Base-by-base conservation (phyloP, 2,329 filamentous ascomycete genomes). In the Pestalotiopsis sp. region DNA sequence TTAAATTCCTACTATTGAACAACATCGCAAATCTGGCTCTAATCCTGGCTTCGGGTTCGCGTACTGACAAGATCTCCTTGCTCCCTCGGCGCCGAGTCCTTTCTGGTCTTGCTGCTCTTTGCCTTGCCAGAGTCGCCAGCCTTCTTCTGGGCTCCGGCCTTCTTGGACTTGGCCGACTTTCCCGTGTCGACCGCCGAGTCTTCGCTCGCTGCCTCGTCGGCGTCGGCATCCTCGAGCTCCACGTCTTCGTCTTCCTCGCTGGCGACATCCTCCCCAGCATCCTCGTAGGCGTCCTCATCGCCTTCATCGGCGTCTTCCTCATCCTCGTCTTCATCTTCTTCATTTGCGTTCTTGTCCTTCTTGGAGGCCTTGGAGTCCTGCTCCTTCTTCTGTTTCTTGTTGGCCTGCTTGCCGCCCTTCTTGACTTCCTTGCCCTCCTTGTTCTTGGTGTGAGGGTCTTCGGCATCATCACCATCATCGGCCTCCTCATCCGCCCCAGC, bases 401-500 rank as follows among this genome's bases (percentile, higher is more conserved):
- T 77, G n/a, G 72, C 73, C 14, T 11, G 61, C 56, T 66, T 66
- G 38, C 31, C 61, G 5, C 67, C 61, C 64, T 67, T 69, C 69
- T 61, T 74, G 1, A 75, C 70, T 39, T 72, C 71, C n/a, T 73
- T 74, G 2, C 71, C 72, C 14, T 72, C 52, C 14, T 69, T 67
- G n/a, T 72, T 73, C 17, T 66, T 69, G 7, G 67, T 71, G 45
- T 72, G 71, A 6, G 69, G 67, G 2, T 68, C 57, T 20, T 69
- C 64, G 20, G 36, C n/a, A 23, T 39, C 23, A 0, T 39, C n/a
- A 4, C 67, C 23, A 5, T 52, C 68, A 67, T 83, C 77, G 68
- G 82, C 78, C 36, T 79, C 76, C 14, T 78, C 74, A 38, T 77
- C 69, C 2, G 20, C 49, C 6, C 56, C 45, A 13, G 38, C 65